Conservation (phyloP, 495 filamentous ascomycete genomes). For the Usnea hakonensis region DNA sequence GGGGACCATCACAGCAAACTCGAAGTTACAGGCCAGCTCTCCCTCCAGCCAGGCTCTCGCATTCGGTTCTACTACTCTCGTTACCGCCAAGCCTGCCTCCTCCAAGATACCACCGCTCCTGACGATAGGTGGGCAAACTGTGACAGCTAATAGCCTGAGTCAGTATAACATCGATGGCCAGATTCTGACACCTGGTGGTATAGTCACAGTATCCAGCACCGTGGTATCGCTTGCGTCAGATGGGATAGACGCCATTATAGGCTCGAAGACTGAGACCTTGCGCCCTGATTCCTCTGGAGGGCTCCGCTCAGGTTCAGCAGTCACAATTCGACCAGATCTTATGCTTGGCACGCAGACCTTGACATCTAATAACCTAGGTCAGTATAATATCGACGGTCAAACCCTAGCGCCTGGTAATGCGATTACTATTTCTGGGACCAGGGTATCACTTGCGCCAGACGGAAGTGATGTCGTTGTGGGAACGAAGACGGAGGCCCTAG, state of each 20-base stretch:
- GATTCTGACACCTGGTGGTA: constrained; percentile 13
- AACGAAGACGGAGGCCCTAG: constrained; percentile 4
- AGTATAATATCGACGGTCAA: constrained; percentile 8
- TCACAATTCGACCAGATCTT: background rate
- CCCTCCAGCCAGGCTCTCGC: background rate
- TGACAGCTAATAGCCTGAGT: constrained; percentile 6
- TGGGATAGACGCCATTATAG: constrained; percentile 1
- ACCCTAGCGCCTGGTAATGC: constrained; percentile 12
- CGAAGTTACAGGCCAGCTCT: background rate
- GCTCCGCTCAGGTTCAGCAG: background rate
- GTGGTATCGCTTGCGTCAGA: constrained; percentile 3
- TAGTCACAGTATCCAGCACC: constrained; percentile 4
- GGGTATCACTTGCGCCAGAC: constrained; percentile 1
- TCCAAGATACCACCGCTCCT: background rate
- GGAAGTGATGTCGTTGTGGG: constrained; percentile 12
- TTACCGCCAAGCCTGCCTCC: background rate
- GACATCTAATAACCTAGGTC: constrained; percentile 1
- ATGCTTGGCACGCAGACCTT: constrained; percentile 6
- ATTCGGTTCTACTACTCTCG: background rate
- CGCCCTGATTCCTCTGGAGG: background rate
- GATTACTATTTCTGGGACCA: constrained; percentile 6
- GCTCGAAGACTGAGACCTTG: constrained; percentile 6
- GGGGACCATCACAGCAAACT: background rate
- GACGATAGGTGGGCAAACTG: background rate
- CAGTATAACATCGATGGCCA: constrained; percentile 7